Base-by-base conservation (phyloP, 1,284 basidiomycete species). In the Ustilago loliicola region DNA sequence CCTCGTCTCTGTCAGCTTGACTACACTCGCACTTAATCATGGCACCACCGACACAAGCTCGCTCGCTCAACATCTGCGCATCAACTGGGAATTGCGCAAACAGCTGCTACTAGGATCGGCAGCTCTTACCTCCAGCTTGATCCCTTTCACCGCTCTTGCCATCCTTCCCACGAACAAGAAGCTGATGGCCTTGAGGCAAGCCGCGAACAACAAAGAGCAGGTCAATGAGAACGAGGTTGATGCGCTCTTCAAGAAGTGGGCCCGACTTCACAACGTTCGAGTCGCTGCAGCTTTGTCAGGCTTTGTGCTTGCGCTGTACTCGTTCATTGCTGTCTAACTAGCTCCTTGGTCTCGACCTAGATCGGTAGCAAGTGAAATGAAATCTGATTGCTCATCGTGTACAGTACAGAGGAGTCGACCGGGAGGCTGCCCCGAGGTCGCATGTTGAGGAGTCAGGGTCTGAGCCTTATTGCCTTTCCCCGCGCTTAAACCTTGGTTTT, bases 231-330 rank as follows among this genome's bases (percentile, higher is more conserved):
- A 23, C 13, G 59, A 58, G 21, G 64, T 61, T 17, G 67, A 70
- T n/a, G 23, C 51, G 11, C 30, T 75, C 32, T 25, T 75, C 30
- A 42, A 27, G 5, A 59, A 25, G 30, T 75, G 72, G 72, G 66
- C 72, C 6, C 53, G 54, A 32, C 61, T 75, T 29, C 72, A 75
- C 67, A 75, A 75, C 34, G 67, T 75, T n/a, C 66, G 72, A 4
- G 64, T 70, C 1, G 56, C 32, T 5, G 53, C 64, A 29, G 67
- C 72, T 21, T 30, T 75, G 11, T 17, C 21, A 19, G 64, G 72
- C 17, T 70, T 74, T 25, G 57, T 45, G 11, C 52, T 67, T 3
- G 72, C 58, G 7, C 32, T 74, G n/a, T 68, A 57, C 45, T 56
- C 72, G 1, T 79, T 74, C 21, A 30, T 73, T 3, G 53, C 47